Percentiles rank a stretch among this genome's conserved stretches.
Conservation (phyloP, 2,329 filamentous ascomycete species). For the Fonsecaea nubica region DNA sequence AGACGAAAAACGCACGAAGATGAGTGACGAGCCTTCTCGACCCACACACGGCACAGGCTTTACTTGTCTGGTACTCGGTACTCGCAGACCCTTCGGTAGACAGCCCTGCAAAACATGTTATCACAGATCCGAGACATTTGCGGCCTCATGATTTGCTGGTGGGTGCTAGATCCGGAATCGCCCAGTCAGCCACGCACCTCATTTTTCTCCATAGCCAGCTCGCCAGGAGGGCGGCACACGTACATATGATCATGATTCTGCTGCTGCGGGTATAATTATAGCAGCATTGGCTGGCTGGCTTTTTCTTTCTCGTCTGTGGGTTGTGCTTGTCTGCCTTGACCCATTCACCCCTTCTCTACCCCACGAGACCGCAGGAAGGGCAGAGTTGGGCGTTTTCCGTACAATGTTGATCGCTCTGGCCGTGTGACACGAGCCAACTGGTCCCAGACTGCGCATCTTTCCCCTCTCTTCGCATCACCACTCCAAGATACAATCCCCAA, state of each 20-base stretch:
- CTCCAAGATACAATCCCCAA: neutral
- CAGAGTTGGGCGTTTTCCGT: neutral
- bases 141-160: slow-evolving; percentile 29
- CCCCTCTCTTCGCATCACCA: neutral
- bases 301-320: neutral
- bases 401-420: neutral
- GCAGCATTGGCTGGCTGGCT: neutral
- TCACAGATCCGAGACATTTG: slow-evolving; percentile 31
- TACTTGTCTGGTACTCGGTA: neutral
- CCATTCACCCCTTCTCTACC: neutral
- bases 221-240: neutral
- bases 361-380: neutral
- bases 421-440: neutral
- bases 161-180: slow-evolving; percentile 31
- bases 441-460: neutral
- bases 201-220: slow-evolving; percentile 5
- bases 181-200: slow-evolving; percentile 19
- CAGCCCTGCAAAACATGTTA: slow-evolving; percentile 11
- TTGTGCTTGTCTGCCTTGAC: neutral
- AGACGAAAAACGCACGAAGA: slow-evolving; percentile 26
- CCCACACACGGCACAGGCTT: neutral
- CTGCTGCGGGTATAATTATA: slow-evolving; percentile 2
- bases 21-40: slow-evolving; percentile 20
- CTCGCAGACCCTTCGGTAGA: neutral
- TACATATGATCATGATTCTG: neutral